Percentiles rank a stretch among this genome's conserved stretches.
Conservation (phyloP, 805 yeast genomes). For the Clavispora santaluciae region DNA sequence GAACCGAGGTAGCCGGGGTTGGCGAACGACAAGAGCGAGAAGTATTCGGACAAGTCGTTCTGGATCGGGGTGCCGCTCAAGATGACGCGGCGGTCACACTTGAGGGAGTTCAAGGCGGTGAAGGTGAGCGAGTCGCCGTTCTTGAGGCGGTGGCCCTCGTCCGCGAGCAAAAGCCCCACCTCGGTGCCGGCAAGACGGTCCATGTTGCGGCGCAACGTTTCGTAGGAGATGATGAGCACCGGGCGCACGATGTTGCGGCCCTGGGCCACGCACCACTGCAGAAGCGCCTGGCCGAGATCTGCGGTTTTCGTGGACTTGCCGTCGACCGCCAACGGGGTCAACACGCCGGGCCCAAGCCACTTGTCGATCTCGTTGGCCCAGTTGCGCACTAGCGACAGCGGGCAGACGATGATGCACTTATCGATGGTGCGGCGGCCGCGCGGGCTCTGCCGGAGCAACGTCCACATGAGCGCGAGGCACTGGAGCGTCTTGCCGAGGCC, state of each 20-base stretch:
- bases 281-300: constrained; percentile 63
- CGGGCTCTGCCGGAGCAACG: constrained; percentile 82
- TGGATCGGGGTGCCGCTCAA: constrained; percentile 96
- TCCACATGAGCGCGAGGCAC: constrained; percentile 90
- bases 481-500: constrained; percentile 90
- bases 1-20: constrained; percentile 92
- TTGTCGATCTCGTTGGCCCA: constrained; percentile 96
- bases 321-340: constrained; percentile 86
- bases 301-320: constrained; percentile 76
- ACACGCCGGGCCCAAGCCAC: constrained; percentile 91
- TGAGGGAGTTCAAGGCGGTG: constrained; percentile 76
- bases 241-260: constrained; percentile 92
- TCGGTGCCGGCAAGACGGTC: constrained; percentile 69
- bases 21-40: constrained; percentile 83
- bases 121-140: constrained; percentile 90
- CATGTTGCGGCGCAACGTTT: constrained; percentile 83
- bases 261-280: constrained; percentile 80
- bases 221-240: constrained; percentile 89
- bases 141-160: constrained; percentile 41
- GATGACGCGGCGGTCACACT: constrained; percentile 84
- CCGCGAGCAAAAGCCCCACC: constrained; percentile 68
- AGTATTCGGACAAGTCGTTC: constrained; percentile 90
- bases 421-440: constrained; percentile 77
- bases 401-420: constrained; percentile 91
- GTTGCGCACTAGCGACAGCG: constrained; percentile 86